phyloP scores from a whole-genome alignment of 176 grass and related monocot species.

The Oryza meyeriana region DNA sequence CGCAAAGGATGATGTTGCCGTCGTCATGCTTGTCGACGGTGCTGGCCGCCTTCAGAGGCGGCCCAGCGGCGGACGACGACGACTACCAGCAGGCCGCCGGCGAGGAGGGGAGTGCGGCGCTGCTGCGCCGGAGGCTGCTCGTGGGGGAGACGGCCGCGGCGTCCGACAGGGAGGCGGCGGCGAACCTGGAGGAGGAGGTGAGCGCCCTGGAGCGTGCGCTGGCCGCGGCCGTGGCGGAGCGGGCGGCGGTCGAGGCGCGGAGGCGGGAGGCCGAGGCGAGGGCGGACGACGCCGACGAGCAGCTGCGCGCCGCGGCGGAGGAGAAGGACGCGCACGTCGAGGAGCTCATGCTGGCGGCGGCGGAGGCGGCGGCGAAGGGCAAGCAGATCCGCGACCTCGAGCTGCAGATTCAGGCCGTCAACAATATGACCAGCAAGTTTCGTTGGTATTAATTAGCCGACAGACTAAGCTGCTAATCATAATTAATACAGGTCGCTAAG shows the following conservation, averaged over 20 bases:
- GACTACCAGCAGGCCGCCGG: no score
- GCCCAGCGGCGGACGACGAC: background rate
- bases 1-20: background rate
- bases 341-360: slow-evolving; percentile 16
- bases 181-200: slow-evolving; percentile 31
- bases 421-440: slow-evolving; percentile 26
- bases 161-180: background rate
- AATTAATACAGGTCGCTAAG: background rate
- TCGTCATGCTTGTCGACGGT: slow-evolving; percentile 35
- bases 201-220: slow-evolving; percentile 23
- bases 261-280: background rate
- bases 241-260: background rate
- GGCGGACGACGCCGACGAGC: background rate
- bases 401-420: slow-evolving; percentile 17
- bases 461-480: background rate
- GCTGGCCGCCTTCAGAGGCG: slow-evolving; percentile 15
- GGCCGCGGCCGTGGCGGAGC: background rate
- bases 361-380: slow-evolving; percentile 14
- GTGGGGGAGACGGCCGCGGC: background rate
- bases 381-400: slow-evolving; percentile 24
- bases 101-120: background rate
- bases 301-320: background rate
- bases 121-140: slow-evolving; percentile 10
- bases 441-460: slow-evolving; percentile 26
- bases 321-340: background rate